Evolutionary conservation across 176 grass and related monocot species (phyloP).

Genomic region (Urochloa ruziziensis): DNA sequence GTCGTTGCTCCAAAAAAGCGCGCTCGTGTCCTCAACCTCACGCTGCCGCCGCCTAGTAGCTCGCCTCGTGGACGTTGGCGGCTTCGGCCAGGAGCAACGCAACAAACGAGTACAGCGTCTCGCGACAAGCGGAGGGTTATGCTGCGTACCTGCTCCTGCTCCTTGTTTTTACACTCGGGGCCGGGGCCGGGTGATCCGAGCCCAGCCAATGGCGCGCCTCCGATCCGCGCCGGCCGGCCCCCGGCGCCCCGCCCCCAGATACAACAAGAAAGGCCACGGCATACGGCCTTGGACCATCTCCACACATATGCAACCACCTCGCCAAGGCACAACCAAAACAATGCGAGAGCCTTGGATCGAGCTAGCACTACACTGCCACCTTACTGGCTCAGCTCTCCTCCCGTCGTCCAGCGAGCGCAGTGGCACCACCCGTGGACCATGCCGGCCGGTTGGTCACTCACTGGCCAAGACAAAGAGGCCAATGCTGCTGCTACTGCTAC

Average conservation of each 20-base stretch:
- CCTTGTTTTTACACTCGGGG: slow-evolving; percentile 14
- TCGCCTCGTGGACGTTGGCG: not conserved
- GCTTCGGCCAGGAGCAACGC: slow-evolving; percentile 43
- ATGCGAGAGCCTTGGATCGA: slow-evolving; percentile 30
- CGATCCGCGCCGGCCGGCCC: slow-evolving; percentile 23
- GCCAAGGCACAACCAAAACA: slow-evolving; percentile 28
- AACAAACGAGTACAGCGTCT: slow-evolving; percentile 32
- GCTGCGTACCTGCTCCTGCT: not conserved
- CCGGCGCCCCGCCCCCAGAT: not conserved
- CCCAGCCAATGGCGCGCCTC: slow-evolving; percentile 34
- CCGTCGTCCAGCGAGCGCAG: not conserved
- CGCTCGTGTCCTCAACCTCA: not conserved
- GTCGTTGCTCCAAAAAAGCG: not conserved
- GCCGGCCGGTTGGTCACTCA: slow-evolving; percentile 26
- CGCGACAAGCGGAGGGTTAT: slow-evolving; percentile 5
- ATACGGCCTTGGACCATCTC: slow-evolving; percentile 12
- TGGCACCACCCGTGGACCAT: slow-evolving; percentile 22
- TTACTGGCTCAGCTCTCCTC: not conserved
- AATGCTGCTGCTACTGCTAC: not conserved
- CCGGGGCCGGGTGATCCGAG: not conserved
- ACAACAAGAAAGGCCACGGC: slow-evolving; percentile 13
- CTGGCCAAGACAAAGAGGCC: not conserved
- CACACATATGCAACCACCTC: slow-evolving; percentile 10
- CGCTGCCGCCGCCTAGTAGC: not conserved
- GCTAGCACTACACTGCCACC: not conserved